A percentile compares a stretch with the other conserved stretches of the same genome.
Evolutionary conservation across 768 basidiomycete genomes (phyloP).

Genomic region (Phaffia australis): DNA sequence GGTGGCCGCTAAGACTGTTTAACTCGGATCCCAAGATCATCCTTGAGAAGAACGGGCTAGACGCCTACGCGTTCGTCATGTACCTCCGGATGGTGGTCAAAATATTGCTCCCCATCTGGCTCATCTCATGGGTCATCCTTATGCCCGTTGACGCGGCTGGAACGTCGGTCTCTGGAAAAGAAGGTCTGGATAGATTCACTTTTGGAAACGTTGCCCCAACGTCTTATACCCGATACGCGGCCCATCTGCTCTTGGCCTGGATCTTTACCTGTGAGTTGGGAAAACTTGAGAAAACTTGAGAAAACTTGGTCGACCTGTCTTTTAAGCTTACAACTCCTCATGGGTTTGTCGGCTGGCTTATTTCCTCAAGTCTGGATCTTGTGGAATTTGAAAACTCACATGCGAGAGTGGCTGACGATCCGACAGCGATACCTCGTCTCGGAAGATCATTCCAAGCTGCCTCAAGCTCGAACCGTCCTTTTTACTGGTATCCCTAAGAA

Average conservation of each 20-base stretch:
- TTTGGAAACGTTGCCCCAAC: slow-evolving; percentile 61
- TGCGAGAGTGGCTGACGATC: slow-evolving; percentile 63
- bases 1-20: slow-evolving; percentile 60
- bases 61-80: slow-evolving; percentile 88
- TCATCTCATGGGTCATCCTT: slow-evolving; percentile 74
- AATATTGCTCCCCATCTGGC: slow-evolving; percentile 80
- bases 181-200: slow-evolving; percentile 58
- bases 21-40: slow-evolving; percentile 44
- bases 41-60: slow-evolving; percentile 59
- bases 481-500: slow-evolving; percentile 75
- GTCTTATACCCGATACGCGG: slow-evolving; percentile 55
- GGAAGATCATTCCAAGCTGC: slow-evolving; percentile 57
- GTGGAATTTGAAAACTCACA: slow-evolving; percentile 68
- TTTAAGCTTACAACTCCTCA: background rate
- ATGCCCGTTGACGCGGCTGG: slow-evolving; percentile 57
- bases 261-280: slow-evolving; percentile 58
- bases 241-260: slow-evolving; percentile 66
- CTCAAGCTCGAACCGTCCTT: slow-evolving; percentile 82
- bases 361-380: slow-evolving; percentile 60
- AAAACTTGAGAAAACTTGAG: background rate
- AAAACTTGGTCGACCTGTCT: background rate
- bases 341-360: background rate
- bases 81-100: slow-evolving; percentile 74
- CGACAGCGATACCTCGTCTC: slow-evolving; percentile 76
- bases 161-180: slow-evolving; percentile 44